Conservation (phyloP, 805 yeast genomes). For the Barnettozyma sucrosica region DNA sequence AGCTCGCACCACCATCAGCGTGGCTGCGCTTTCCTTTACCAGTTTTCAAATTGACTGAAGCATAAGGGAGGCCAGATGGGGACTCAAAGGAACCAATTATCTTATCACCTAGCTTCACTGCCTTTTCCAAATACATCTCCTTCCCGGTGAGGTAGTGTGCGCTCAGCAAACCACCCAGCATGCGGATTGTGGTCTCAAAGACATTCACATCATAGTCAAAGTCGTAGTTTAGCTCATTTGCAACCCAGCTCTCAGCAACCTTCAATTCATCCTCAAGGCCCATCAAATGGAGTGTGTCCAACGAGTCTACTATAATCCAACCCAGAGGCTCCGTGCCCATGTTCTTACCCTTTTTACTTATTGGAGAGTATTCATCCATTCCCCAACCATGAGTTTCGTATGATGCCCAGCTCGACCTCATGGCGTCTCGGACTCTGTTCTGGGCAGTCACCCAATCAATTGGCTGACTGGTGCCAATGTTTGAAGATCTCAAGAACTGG, state of each 20-base stretch:
- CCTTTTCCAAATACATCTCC: constrained; percentile 68
- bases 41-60: constrained; percentile 66
- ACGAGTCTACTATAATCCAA: constrained; percentile 86
- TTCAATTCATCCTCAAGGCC: constrained; percentile 48
- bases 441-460: constrained; percentile 41
- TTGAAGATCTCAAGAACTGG: constrained; percentile 17
- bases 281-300: constrained; percentile 82
- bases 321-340: constrained; percentile 84
- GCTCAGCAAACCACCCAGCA: constrained; percentile 89
- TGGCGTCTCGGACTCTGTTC: constrained; percentile 56
- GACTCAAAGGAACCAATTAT: constrained; percentile 65
- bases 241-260: constrained; percentile 71
- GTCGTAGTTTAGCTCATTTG: constrained; percentile 59
- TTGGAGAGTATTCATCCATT: constrained; percentile 67
- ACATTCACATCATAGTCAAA: constrained; percentile 73
- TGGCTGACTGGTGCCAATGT: constrained; percentile 7
- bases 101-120: constrained; percentile 72
- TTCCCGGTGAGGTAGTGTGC: constrained; percentile 70
- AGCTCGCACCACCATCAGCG: constrained; percentile 70
- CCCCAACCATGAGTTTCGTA: constrained; percentile 82
- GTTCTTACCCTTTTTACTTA: constrained; percentile 55
- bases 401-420: constrained; percentile 71
- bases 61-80: constrained; percentile 65
- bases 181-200: constrained; percentile 91
- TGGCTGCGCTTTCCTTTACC: constrained; percentile 57